Conservation (phyloP, 768 basidiomycete species). For the Dictyophora rubrovolvata region DNA sequence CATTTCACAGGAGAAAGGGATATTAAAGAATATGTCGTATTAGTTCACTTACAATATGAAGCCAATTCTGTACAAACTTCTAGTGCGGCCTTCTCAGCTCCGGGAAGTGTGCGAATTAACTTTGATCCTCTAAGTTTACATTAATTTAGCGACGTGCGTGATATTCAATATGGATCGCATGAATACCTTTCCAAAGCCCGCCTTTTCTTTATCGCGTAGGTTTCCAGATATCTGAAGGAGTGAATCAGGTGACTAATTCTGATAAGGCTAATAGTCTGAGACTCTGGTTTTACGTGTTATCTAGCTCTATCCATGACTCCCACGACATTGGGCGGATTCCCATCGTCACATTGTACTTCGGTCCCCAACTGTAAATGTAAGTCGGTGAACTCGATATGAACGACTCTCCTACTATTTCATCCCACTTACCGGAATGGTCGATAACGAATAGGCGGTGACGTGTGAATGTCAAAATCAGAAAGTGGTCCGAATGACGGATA, state of each 20-base stretch:
- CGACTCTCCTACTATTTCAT: neutral
- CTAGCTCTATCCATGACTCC: constrained; percentile 58
- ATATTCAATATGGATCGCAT: neutral
- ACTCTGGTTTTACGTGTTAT: constrained; percentile 6
- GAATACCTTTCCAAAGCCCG: constrained; percentile 1
- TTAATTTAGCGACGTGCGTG: neutral
- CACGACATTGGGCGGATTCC: constrained; percentile 57
- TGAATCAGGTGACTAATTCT: neutral
- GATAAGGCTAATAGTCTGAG: neutral
- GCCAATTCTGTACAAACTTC: constrained; percentile 8
- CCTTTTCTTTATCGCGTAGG: neutral
- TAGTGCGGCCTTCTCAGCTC: constrained; percentile 7
- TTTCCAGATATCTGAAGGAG: constrained; percentile 3
- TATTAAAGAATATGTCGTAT: neutral
- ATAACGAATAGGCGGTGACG: constrained; percentile 13
- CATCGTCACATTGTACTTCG: constrained; percentile 35
- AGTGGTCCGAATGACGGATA: constrained; percentile 1
- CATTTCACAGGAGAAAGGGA: neutral
- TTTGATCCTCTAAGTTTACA: constrained; percentile 27
- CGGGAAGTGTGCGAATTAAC: constrained; percentile 40
- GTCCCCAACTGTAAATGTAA: neutral
- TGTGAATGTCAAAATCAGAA: constrained; percentile 11
- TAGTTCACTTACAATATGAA: constrained; percentile 5
- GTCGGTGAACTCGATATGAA: neutral
- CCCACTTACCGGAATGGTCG: constrained; percentile 18